Base-by-base conservation (phyloP, 1,139 yeast genomes). In the Pichia sp. region DNA sequence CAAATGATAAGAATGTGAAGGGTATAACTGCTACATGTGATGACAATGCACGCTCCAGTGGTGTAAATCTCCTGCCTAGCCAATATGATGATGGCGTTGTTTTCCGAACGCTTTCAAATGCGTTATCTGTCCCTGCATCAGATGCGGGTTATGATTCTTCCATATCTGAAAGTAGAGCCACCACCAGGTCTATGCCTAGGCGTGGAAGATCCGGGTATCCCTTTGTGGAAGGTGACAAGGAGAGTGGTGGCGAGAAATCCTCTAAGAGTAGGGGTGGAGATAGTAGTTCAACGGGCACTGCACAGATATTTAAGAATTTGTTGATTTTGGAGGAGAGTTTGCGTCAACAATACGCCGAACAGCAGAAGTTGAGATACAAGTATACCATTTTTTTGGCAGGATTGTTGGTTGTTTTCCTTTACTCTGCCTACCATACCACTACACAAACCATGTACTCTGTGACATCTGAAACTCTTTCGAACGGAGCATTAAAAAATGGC, bases 271-370 rank as follows among this genome's bases (percentile, higher is more conserved):
- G 30, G 16, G 29, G 20, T 15, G 33, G 30, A 12, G 42, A 53
- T 51, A 39, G 55, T 46, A 31, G 53, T 40, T 35, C 56, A 46
- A 39, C 16, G 6, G 16, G 16, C 16, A 15, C 85, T 0, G 82
- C 91, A 4, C 77, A 78, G 60, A 74, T 82, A 17, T 85, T 82
- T 52, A 71, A 94, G 35, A 86, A 87, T 55, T 60, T 91, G 47
- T 65, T 91, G 33, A 81, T 88, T 19, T 57, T 87, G 36, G 98
- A 91, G 56, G 95, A 87, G 53, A 79, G 85, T 41, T 62, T 88
- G 36, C 68, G 96, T 29, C 77, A 72, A 46, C 97, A 88, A 58
- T 84, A 81, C 30, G 64, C 69, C n/a, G 80, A 76, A 40, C 88
- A 85, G 52, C 69, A 77, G 41, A 66, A 72, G 8, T 62, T 86